Percentiles rank a stretch among this genome's conserved stretches.
Conservation (phyloP, 768 basidiomycete genomes). For the Ramaria rubella region DNA sequence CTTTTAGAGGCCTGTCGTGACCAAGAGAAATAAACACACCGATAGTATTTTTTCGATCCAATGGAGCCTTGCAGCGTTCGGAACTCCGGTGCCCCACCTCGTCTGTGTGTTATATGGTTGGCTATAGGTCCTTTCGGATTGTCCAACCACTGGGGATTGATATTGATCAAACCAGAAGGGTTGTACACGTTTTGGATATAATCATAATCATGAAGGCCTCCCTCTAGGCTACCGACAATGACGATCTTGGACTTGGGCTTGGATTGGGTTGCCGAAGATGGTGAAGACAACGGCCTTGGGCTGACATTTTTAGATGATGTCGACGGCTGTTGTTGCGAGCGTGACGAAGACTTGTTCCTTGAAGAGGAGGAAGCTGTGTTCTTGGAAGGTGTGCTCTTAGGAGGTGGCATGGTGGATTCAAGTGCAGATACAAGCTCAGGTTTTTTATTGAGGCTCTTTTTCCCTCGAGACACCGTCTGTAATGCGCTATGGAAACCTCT, state of each 20-base stretch:
- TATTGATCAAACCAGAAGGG: background rate
- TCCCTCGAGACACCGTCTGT: background rate
- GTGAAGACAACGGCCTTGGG: background rate
- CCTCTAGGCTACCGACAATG: background rate
- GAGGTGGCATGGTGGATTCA: background rate
- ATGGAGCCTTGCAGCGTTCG: background rate
- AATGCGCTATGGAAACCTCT: background rate
- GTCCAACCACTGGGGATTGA: constrained; percentile 5
- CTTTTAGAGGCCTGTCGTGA: background rate
- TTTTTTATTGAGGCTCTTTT: background rate
- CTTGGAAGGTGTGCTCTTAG: background rate
- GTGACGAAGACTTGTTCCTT: background rate
- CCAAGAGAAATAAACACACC: background rate
- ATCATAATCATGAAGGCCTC: constrained; percentile 5
- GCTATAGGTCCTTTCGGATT: background rate
- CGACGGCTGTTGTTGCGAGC: background rate
- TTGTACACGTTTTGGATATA: constrained; percentile 6
- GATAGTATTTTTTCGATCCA: background rate
- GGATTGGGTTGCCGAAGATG: no score
- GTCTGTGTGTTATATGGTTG: background rate
- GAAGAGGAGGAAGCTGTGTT: background rate
- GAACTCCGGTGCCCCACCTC: background rate
- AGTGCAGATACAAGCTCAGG: background rate
- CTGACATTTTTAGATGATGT: background rate
- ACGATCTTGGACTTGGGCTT: background rate